phyloP scores from a whole-genome alignment of 2,329 filamentous ascomycete genomes.

The Xylariaceae sp. region DNA sequence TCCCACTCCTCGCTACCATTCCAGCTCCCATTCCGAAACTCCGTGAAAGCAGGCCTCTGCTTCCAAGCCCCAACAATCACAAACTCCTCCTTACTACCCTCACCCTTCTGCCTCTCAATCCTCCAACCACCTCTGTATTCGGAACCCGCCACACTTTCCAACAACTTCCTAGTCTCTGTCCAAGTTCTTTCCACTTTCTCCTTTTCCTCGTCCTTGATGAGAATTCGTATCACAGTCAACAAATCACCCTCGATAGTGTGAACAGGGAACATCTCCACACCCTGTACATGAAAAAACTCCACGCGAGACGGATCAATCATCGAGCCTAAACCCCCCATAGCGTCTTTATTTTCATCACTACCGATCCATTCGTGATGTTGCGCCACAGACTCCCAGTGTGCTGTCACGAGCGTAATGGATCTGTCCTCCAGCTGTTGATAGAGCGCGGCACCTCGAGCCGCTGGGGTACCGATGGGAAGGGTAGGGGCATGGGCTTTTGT shows the following conservation, averaged over 20 bases:
- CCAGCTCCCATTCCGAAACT: constrained; percentile 3
- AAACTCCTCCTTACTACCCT: constrained; percentile 16
- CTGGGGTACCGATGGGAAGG: constrained; percentile 7
- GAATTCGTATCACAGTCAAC: constrained; percentile 15
- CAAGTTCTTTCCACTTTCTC: constrained; percentile 12
- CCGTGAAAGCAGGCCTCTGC: constrained; percentile 3
- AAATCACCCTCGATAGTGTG: constrained; percentile 8
- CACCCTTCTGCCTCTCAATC: constrained; percentile 19
- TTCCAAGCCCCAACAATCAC: constrained; percentile 18
- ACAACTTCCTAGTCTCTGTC: constrained; percentile 1
- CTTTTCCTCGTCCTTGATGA: constrained; percentile 5
- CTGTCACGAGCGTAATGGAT: constrained; percentile 17
- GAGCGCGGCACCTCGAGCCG: constrained; percentile 19
- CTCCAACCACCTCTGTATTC: constrained; percentile 19
- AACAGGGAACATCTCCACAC: constrained; percentile 7
- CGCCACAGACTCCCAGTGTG: constrained; percentile 21
- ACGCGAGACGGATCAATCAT: neutral
- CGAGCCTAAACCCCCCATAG: constrained; percentile 3
- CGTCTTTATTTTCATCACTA: constrained; percentile 12
- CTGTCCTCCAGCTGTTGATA: constrained; percentile 19
- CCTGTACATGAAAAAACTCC: constrained; percentile 13
- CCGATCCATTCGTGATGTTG: constrained; percentile 21
- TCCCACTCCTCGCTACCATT: constrained; percentile 3
- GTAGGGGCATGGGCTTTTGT: constrained; percentile 7
- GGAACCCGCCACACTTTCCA: constrained; percentile 4